Conservation (phyloP, 2,329 filamentous ascomycete genomes). For the Dothidotthia symphoricarpi region DNA sequence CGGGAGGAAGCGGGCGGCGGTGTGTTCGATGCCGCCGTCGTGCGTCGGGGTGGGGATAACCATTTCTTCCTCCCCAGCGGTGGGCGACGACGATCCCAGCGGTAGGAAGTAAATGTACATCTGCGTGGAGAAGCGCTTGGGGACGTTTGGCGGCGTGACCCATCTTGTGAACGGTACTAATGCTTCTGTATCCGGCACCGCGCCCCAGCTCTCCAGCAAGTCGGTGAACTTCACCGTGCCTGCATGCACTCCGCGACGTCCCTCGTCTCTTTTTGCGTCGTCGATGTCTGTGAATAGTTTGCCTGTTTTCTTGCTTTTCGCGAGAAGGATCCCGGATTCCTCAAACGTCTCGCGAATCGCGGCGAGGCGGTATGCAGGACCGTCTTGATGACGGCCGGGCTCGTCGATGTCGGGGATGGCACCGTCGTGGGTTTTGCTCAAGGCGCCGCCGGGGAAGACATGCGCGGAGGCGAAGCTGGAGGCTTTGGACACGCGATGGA, state of each 20-base stretch:
- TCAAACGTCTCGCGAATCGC: conserved; percentile 93
- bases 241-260: conserved; percentile 66
- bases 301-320: conserved; percentile 52
- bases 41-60: conserved; percentile 67
- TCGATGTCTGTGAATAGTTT: conserved; percentile 60
- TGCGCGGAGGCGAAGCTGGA: conserved; percentile 86
- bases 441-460: conserved; percentile 90
- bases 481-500: conserved; percentile 81
- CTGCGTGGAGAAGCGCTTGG: conserved; percentile 84
- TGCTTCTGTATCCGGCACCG: conserved; percentile 62
- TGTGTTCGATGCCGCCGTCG: conserved; percentile 69
- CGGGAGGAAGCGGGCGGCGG: conserved; percentile 74
- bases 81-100: conserved; percentile 40
- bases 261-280: conserved; percentile 61
- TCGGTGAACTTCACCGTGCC: conserved; percentile 64
- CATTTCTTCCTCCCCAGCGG: conserved; percentile 48
- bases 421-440: conserved; percentile 76
- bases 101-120: conserved; percentile 96
- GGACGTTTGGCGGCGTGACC: conserved; percentile 74
- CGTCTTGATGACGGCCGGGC: conserved; percentile 65
- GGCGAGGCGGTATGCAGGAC: conserved; percentile 70
- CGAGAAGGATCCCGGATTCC: conserved; percentile 85
- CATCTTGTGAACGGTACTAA: conserved; percentile 85
- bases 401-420: conserved; percentile 51
- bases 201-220: conserved; percentile 61